Base-by-base conservation (phyloP, 148 eudicot genomes). In the Rhododendron henanense region DNA sequence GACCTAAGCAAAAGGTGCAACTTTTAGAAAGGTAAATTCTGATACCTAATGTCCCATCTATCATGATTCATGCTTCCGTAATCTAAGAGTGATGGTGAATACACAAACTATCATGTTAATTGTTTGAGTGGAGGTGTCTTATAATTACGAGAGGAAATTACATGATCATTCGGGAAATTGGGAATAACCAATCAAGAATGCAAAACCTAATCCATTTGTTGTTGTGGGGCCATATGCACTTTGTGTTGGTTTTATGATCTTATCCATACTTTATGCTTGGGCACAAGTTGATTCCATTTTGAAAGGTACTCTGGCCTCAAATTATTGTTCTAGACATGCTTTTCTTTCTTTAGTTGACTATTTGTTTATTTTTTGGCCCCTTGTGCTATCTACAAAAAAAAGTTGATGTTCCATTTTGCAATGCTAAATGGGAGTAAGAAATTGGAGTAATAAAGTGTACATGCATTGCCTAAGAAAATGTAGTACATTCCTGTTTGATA, bases 1-100 rank as follows among this genome's bases (percentile, higher is more conserved):
- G 92, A 87, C 91, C 99, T 63, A 94, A 86, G 88, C 94, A 95
- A 85, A 95, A 93, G 89, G 90, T 93, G 86, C 92, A 94, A 79
- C 95, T 95, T 86, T 87, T 97, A 65, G 99, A 97, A 90, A 95
- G 96, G 99, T 93, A 89, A 85, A 78, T 14, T 61, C 19, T 59
- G 33, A 41, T 28, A n/a, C 15, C 25, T 81, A 25, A 76, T 19
- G 21, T 63, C 48, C 47, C 55, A 37, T 23, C 13, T 53, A 28
- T 59, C 78, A 69, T 85, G 78, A 33, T 78, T 45, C 81, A 28
- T 69, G 75, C 67, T 85, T 74, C 15, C 18, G 23, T 74, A 19
- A 79, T 78, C 77, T 51, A 44, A 67, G 13, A 48, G 11, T 45
- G 83, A 10, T 19, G 69, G 84, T 47, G 37, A 21, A 6, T 15